These are phyloP conservation scores for Colletotrichum sp. DNA, from an alignment of 2,329 filamentous ascomycete species.

Conservation along the genomic window DNA sequence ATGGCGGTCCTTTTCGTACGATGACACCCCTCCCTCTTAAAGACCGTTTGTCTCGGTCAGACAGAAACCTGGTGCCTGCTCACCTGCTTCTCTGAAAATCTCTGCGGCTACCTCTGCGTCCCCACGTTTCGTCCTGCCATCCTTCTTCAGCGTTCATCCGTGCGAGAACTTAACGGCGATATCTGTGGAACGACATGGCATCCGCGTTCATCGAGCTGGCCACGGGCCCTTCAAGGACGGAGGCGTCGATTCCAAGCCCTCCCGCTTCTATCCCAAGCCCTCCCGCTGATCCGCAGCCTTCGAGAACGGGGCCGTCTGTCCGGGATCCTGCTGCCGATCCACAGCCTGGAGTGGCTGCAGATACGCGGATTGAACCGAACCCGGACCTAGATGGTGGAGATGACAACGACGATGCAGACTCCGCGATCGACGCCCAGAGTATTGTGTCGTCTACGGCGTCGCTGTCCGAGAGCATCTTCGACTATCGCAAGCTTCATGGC, in stretches of 20 bases:
- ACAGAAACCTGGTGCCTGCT: not conserved
- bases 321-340: not conserved
- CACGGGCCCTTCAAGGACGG: not conserved
- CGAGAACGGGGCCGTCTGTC: not conserved
- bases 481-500: slow-evolving; percentile 35
- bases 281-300: not conserved
- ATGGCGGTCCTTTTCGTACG: not conserved
- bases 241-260: not conserved
- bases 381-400: slow-evolving; percentile 8
- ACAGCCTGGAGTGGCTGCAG: not conserved
- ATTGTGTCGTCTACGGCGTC: slow-evolving; percentile 31
- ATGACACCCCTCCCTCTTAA: not conserved
- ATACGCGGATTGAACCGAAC: not conserved
- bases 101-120: not conserved
- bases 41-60: not conserved
- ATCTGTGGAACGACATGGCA: not conserved
- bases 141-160: not conserved
- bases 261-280: not conserved
- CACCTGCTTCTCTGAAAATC: not conserved
- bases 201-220: not conserved
- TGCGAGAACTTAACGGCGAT: not conserved
- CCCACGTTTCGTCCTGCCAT: not conserved
- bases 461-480: slow-evolving; percentile 34
- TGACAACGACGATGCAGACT: slow-evolving; percentile 28
- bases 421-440: slow-evolving; percentile 26